Conservation (phyloP, 768 basidiomycete species). For the Pilatotrama ljubarskyi region DNA sequence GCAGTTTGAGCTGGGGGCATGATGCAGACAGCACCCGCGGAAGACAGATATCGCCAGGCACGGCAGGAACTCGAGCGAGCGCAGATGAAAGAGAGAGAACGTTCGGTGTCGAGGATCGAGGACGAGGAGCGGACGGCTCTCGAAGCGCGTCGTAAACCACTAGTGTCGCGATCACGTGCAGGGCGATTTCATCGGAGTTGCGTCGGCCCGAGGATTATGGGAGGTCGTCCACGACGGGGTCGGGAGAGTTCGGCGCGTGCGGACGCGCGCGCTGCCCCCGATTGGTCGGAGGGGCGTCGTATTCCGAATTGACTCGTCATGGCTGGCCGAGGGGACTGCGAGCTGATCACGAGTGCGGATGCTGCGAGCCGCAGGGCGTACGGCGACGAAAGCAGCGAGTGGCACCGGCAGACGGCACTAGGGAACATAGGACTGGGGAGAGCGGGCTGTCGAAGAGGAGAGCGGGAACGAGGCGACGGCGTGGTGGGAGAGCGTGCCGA, state of each 20-base stretch:
- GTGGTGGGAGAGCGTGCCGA: conserved; percentile 15
- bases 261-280: background rate
- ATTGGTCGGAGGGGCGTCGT: conserved; percentile 4
- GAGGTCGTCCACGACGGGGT: background rate
- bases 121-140: background rate
- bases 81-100: conserved; percentile 1
- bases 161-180: conserved; percentile 10
- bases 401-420: background rate
- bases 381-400: background rate
- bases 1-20: too few relatives aligned
- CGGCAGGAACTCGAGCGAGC: background rate
- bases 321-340: background rate
- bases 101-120: conserved; percentile 2
- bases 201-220: conserved; percentile 12
- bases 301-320: conserved; percentile 17
- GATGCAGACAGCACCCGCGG: background rate
- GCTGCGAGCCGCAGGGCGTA: background rate
- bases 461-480: conserved; percentile 15
- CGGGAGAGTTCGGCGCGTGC: conserved; percentile 7
- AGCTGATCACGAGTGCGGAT: background rate
- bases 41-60: background rate
- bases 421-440: background rate
- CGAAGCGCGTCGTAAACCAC: background rate
- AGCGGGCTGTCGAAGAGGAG: conserved; percentile 8
- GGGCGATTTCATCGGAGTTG: conserved; percentile 8